A percentile compares a stretch with the other conserved stretches of the same genome.
phyloP scores from a whole-genome alignment of 2,329 filamentous ascomycete genomes.

The Alternaria metachromatica region DNA sequence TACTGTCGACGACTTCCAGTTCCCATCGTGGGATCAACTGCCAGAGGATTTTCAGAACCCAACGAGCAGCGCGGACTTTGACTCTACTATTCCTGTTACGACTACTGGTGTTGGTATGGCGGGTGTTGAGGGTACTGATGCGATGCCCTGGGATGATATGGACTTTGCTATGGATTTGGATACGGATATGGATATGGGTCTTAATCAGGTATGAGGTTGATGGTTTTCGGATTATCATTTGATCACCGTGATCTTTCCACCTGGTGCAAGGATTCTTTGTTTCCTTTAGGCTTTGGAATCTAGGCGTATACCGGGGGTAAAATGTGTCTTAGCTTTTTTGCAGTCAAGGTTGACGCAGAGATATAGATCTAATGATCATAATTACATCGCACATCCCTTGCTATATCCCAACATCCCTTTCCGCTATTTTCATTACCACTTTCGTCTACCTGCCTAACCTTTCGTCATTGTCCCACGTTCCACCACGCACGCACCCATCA shows the following conservation, averaged over 20 bases:
- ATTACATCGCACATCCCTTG: background rate
- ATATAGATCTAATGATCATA: background rate
- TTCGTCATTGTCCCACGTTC: background rate
- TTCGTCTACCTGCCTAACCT: background rate
- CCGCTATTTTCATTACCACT: background rate
- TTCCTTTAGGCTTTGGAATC: background rate
- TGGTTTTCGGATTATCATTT: background rate
- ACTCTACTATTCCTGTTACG: conserved; percentile 21
- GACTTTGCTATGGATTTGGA: conserved; percentile 43
- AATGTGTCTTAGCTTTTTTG: background rate
- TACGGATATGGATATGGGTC: conserved; percentile 26
- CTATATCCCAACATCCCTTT: background rate
- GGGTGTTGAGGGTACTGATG: conserved; percentile 3
- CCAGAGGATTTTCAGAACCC: conserved; percentile 32
- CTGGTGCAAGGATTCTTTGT: background rate
- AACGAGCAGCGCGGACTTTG: conserved; percentile 26
- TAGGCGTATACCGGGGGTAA: background rate
- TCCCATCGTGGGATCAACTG: conserved; percentile 39
- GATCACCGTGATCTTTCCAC: background rate
- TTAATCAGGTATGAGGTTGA: conserved; percentile 9
- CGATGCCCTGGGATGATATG: conserved; percentile 41
- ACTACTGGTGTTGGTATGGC: conserved; percentile 14
- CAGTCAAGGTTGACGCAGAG: background rate
- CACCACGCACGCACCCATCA: background rate
- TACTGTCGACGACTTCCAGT: conserved; percentile 24